These are phyloP conservation scores for Dissophora ornata DNA, from an alignment of 192 early-diverging fungal genomes.

Conservation along the genomic window DNA sequence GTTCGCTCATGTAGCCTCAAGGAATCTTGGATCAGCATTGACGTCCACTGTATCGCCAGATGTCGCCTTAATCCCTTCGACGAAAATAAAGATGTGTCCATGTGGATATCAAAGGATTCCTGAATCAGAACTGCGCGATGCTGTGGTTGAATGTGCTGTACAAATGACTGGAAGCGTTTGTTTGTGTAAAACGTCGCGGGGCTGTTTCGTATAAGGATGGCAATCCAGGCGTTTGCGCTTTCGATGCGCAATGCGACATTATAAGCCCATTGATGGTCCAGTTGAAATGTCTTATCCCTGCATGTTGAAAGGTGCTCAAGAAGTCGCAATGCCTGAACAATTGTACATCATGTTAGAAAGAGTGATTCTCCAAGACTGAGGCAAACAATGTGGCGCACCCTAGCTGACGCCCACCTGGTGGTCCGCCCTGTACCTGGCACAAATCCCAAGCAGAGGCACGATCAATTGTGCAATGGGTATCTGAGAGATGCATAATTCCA, in stretches of 20 bases:
- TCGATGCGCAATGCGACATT: slow-evolving; percentile 8
- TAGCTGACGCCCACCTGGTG: slow-evolving; percentile 10
- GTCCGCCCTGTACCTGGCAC: slow-evolving; percentile 28
- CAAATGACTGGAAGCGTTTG: neutral
- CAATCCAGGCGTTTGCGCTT: slow-evolving; percentile 20
- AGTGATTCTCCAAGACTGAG: neutral
- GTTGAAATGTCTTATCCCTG: slow-evolving; percentile 17
- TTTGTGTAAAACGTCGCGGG: neutral
- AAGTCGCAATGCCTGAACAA: slow-evolving; percentile 18
- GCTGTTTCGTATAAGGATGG: neutral
- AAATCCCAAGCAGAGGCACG: slow-evolving; percentile 20
- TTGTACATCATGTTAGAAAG: no score
- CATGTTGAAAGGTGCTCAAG: slow-evolving; percentile 16
- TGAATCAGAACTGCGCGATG: slow-evolving; percentile 27
- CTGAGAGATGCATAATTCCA: slow-evolving; percentile 14
- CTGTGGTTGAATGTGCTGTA: neutral
- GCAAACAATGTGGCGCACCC: neutral
- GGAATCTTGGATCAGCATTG: slow-evolving; percentile 27
- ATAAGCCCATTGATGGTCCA: slow-evolving; percentile 41
- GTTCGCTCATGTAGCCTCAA: slow-evolving; percentile 9
- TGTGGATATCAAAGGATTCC: slow-evolving; percentile 3
- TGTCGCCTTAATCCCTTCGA: neutral
- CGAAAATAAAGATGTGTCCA: neutral
- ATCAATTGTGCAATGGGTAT: slow-evolving; percentile 30
- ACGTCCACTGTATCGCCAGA: slow-evolving; percentile 1